A percentile compares a stretch with the other conserved stretches of the same genome.
Conservation (phyloP, 208 protist genomes). For the Leishmania amazonensis region DNA sequence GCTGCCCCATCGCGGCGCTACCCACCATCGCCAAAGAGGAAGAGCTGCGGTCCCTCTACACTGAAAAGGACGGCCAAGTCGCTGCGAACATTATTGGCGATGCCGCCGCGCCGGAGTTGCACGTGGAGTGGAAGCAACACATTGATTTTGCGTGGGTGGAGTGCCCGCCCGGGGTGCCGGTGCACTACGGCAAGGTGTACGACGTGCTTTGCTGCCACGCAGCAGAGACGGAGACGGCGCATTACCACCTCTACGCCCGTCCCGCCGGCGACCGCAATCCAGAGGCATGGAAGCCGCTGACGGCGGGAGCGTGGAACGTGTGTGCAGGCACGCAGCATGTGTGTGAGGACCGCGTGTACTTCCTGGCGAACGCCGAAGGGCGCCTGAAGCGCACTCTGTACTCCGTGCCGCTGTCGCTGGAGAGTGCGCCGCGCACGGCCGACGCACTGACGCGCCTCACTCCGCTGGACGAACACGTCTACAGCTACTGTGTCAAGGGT, state of each 20-base stretch:
- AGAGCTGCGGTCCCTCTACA: slow-evolving; percentile 32
- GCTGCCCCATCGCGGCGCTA: slow-evolving; percentile 54
- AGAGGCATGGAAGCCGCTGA: slow-evolving; percentile 62
- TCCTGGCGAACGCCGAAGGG: slow-evolving; percentile 64
- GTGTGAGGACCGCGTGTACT: slow-evolving; percentile 42
- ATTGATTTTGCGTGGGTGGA: slow-evolving; percentile 87
- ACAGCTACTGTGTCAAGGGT: slow-evolving; percentile 48
- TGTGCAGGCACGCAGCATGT: slow-evolving; percentile 26
- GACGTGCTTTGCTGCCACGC: slow-evolving; percentile 69
- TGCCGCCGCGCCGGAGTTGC: slow-evolving; percentile 11
- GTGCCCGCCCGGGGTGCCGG: slow-evolving; percentile 39
- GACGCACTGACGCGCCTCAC: slow-evolving; percentile 46
- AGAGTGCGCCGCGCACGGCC: slow-evolving; percentile 19
- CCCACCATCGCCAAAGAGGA: slow-evolving; percentile 41
- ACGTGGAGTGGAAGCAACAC: slow-evolving; percentile 53
- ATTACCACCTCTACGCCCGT: slow-evolving; percentile 70
- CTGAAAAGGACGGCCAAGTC: slow-evolving; percentile 16
- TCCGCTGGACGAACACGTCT: slow-evolving; percentile 53
- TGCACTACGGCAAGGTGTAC: slow-evolving; percentile 50
- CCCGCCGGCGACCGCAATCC: background rate
- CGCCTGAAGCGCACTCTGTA: slow-evolving; percentile 60
- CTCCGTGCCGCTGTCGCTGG: slow-evolving; percentile 41
- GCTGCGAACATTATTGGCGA: slow-evolving; percentile 18
- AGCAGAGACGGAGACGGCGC: slow-evolving; percentile 52
- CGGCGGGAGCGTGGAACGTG: slow-evolving; percentile 76